A percentile compares a stretch with the other conserved stretches of the same genome.
These are phyloP conservation scores for Quercus variabilis DNA, from an alignment of 306 rosid species.

Conservation along the genomic window DNA sequence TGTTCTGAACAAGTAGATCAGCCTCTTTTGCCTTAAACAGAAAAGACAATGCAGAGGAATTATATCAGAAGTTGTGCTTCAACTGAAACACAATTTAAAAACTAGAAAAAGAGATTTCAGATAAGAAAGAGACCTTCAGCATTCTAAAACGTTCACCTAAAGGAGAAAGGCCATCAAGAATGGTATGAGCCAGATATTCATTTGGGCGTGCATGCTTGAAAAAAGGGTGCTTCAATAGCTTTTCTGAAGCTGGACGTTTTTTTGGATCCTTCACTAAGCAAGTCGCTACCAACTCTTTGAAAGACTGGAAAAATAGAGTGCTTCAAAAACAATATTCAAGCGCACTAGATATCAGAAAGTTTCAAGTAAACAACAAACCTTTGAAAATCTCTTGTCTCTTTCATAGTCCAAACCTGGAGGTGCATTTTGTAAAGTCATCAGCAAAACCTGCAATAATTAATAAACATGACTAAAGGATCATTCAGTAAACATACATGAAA, in stretches of 20 bases:
- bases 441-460: conserved; percentile 70
- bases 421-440: conserved; percentile 96
- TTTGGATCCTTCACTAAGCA: conserved; percentile 99
- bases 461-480: conserved; percentile 1
- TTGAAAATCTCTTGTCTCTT: conserved; percentile 92
- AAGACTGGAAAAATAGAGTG: conserved; percentile 56
- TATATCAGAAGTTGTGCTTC: conserved; percentile 4
- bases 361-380: conserved; percentile 58
- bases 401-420: conserved; percentile 99
- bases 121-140: conserved; percentile 63
- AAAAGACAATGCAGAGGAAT: conserved; percentile 23
- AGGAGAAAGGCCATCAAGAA: conserved; percentile 79
- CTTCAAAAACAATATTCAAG: conserved; percentile 24
- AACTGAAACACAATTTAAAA: conserved; percentile 2
- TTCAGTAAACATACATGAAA: conserved; percentile 5
- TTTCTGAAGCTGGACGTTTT: conserved; percentile 91
- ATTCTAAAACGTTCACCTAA: conserved; percentile 83
- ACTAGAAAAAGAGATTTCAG: conserved; percentile 18
- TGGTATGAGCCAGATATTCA: conserved; percentile 64
- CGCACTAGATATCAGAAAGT: conserved; percentile 16
- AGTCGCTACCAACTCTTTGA: conserved; percentile 85
- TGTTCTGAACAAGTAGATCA: conserved; percentile 82
- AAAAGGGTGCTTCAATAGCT: conserved; percentile 86
- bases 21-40: conserved; percentile 76
- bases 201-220: conserved; percentile 70